Evolutionary conservation across 352 stramenopile genomes (phyloP).

Genomic region (Albugo candida): DNA sequence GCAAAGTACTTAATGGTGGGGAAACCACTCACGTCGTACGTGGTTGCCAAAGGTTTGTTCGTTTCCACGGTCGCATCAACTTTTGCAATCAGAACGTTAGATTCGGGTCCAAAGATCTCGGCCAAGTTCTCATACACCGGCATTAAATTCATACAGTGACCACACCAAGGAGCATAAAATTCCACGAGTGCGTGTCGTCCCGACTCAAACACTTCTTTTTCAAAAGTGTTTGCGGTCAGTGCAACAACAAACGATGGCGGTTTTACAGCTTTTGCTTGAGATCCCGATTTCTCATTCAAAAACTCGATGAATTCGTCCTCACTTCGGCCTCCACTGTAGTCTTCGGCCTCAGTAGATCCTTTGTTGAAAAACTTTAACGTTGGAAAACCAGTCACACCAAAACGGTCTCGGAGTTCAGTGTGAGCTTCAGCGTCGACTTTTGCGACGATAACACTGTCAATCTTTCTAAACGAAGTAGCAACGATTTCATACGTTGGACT

Average conservation of each 20-base stretch:
- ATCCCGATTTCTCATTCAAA: constrained; percentile 57
- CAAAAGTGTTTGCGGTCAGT: constrained; percentile 46
- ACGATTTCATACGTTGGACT: constrained; percentile 66
- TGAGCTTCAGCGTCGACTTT: constrained; percentile 82
- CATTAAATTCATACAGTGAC: constrained; percentile 84
- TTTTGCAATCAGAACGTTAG: constrained; percentile 68
- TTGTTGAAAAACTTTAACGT: constrained; percentile 85
- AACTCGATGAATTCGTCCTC: constrained; percentile 68
- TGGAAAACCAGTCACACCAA: constrained; percentile 81
- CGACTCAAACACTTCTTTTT: constrained; percentile 54
- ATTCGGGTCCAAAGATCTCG: constrained; percentile 50
- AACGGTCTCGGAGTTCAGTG: constrained; percentile 64
- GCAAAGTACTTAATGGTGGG: constrained; percentile 87
- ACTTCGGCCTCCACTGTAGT: constrained; percentile 70
- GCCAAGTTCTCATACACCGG: constrained; percentile 77
- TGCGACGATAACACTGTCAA: constrained; percentile 61
- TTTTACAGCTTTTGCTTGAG: constrained; percentile 50
- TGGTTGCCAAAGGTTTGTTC: constrained; percentile 31
- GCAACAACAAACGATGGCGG: constrained; percentile 40
- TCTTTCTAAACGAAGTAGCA: constrained; percentile 76
- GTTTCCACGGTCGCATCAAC: constrained; percentile 44
- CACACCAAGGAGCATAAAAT: constrained; percentile 90
- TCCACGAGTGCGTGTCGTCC: constrained; percentile 82
- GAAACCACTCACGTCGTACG: constrained; percentile 80
- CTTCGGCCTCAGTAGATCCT: constrained; percentile 51